A percentile compares a stretch with the other conserved stretches of the same genome.
Evolutionary conservation across 2,329 filamentous ascomycete genomes (phyloP).

Genomic region (Trichothecium roseum): DNA sequence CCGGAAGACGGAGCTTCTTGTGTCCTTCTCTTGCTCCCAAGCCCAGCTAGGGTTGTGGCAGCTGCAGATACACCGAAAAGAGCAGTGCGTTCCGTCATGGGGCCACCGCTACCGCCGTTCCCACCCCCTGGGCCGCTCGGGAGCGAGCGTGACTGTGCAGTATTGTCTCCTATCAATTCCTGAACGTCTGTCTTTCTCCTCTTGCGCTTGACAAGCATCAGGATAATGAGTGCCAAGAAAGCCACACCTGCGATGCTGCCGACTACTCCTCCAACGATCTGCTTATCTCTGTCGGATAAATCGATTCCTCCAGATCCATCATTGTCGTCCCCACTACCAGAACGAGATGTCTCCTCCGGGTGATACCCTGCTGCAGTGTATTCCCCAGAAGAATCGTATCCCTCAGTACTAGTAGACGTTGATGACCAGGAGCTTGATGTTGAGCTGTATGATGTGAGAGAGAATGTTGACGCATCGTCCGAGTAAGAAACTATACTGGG

Average conservation of each 20-base stretch:
- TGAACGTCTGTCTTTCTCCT: constrained; percentile 29
- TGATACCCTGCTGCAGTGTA: not conserved
- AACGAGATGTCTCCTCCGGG: not conserved
- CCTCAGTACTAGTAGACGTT: not conserved
- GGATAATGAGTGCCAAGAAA: constrained; percentile 41
- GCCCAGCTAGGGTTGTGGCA: constrained; percentile 30
- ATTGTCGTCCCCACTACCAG: constrained; percentile 7
- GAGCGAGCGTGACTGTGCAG: constrained; percentile 1
- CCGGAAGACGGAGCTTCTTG: constrained; percentile 17
- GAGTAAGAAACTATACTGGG: not conserved
- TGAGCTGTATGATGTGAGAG: not conserved
- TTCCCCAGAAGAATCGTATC: not conserved
- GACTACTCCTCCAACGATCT: constrained; percentile 45
- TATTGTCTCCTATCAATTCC: constrained; percentile 1
- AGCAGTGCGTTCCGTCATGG: constrained; percentile 36
- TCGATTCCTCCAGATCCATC: constrained; percentile 11
- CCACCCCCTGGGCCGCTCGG: constrained; percentile 10
- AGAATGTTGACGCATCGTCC: not conserved
- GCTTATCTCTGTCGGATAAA: constrained; percentile 22
- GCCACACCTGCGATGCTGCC: constrained; percentile 49
- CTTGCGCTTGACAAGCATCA: constrained; percentile 46
- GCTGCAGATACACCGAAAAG: constrained; percentile 33
- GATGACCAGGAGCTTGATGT: constrained; percentile 1
- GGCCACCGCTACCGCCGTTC: constrained; percentile 11
- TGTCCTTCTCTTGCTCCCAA: constrained; percentile 21